A percentile compares a stretch with the other conserved stretches of the same genome.
Evolutionary conservation across 768 basidiomycete species (phyloP).

Genomic region (Trametes punicea): DNA sequence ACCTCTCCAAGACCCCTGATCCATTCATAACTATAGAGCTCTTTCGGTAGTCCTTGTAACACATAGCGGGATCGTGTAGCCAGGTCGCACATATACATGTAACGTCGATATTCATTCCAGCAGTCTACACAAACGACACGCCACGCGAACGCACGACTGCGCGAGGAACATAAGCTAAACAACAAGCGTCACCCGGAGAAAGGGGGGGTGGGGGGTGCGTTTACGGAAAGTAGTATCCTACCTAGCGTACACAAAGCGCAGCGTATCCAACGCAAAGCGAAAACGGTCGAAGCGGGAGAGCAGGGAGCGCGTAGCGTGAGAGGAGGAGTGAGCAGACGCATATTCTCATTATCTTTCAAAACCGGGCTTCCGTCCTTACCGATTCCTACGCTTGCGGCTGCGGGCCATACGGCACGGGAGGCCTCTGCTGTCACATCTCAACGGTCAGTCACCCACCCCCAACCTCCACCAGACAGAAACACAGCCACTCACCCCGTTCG

Average conservation of each 20-base stretch:
- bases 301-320: no score
- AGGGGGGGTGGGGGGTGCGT: not conserved
- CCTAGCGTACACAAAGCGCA: not conserved
- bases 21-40: no score
- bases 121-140: not conserved
- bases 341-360: no score
- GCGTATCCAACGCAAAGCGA: no score
- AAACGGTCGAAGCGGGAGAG: no score
- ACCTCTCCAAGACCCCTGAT: no score
- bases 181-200: not conserved
- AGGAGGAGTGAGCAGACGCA: no score
- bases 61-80: not conserved
- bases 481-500: conserved; percentile 12
- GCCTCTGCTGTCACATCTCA: not conserved
- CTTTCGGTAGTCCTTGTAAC: no score
- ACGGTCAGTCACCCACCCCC: not conserved
- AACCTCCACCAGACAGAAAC: not conserved
- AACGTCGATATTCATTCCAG: not conserved
- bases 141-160: not conserved
- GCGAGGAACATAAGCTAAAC: not conserved
- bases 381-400: conserved; percentile 1
- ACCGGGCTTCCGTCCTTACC: no score
- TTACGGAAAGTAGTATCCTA: no score
- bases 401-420: conserved; percentile 1
- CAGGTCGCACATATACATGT: not conserved